Evolutionary conservation across 331 rosid species (phyloP).

Genomic region (Arachis monticola): DNA sequence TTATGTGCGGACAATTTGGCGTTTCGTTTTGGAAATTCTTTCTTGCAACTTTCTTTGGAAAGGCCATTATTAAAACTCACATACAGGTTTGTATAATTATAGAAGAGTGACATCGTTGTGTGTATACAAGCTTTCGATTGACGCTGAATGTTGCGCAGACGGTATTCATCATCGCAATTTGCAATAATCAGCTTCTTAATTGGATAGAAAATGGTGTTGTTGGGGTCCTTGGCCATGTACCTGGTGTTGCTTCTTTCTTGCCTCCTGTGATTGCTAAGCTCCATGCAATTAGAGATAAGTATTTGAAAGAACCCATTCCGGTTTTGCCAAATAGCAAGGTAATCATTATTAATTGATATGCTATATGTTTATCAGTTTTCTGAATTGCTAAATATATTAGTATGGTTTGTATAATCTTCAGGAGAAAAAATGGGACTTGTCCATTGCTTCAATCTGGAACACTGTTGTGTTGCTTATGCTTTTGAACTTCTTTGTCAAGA

Average conservation of each 20-base stretch:
- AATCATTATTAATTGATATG: background rate
- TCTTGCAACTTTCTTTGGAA: conserved; percentile 86
- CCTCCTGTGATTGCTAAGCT: conserved; percentile 65
- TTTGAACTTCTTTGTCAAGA: conserved; percentile 80
- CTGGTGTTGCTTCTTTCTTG: conserved; percentile 72
- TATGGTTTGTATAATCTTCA: conserved; percentile 39
- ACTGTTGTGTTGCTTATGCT: conserved; percentile 98
- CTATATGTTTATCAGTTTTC: conserved; percentile 23
- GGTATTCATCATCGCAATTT: conserved; percentile 78
- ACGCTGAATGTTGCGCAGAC: conserved; percentile 57
- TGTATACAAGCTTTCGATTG: conserved; percentile 6
- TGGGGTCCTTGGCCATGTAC: conserved; percentile 81
- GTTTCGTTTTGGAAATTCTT: conserved; percentile 91
- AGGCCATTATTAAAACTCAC: conserved; percentile 94
- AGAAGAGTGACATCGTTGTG: background rate
- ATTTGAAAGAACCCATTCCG: conserved; percentile 62
- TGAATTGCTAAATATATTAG: background rate
- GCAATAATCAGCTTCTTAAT: conserved; percentile 96
- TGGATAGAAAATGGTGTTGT: conserved; percentile 95
- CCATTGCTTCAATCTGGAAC: conserved; percentile 84
- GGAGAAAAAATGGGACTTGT: conserved; percentile 84
- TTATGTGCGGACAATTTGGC: conserved; percentile 99
- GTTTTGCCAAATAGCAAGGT: conserved; percentile 66
- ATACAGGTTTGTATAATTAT: conserved; percentile 72
- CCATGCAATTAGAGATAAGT: conserved; percentile 71